A percentile compares a stretch with the other conserved stretches of the same genome.
Evolutionary conservation across 106 monocot genomes (phyloP).

Genomic region (Dioscorea dumetorum): DNA sequence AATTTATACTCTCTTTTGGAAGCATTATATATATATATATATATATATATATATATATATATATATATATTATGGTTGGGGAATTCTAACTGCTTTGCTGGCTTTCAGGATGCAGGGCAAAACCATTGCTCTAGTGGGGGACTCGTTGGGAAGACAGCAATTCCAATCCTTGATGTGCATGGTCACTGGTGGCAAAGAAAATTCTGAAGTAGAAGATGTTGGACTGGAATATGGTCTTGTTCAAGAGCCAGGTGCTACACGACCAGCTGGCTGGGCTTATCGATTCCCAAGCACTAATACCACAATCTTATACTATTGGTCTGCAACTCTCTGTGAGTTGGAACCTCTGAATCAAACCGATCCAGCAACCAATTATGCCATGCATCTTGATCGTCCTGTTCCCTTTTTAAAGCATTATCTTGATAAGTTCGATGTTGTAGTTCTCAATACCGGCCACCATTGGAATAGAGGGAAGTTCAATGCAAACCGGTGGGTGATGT

Average conservation of each 20-base stretch:
- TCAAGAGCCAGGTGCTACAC: slow-evolving; percentile 32
- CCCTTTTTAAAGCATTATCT: slow-evolving; percentile 45
- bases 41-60: too few species aligned
- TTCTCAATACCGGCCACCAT: slow-evolving; percentile 91
- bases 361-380: slow-evolving; percentile 47
- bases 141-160: slow-evolving; percentile 87
- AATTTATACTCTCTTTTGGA: neutral
- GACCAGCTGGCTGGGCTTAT: slow-evolving; percentile 87
- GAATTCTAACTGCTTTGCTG: neutral
- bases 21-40: too few species aligned
- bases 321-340: slow-evolving; percentile 71
- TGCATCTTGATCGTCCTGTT: slow-evolving; percentile 81
- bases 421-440: slow-evolving; percentile 62
- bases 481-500: slow-evolving; percentile 75
- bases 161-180: slow-evolving; percentile 97
- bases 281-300: slow-evolving; percentile 66
- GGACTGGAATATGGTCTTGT: slow-evolving; percentile 52
- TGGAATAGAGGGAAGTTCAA: slow-evolving; percentile 85
- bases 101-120: slow-evolving; percentile 70
- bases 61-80: neutral
- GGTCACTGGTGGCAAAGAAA: slow-evolving; percentile 48
- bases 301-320: slow-evolving; percentile 80
- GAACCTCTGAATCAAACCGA: slow-evolving; percentile 52
- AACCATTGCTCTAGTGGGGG: slow-evolving; percentile 76
- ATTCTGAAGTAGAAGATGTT: slow-evolving; percentile 46